A percentile compares a stretch with the other conserved stretches of the same genome.
phyloP scores from a whole-genome alignment of 2,329 filamentous ascomycete genomes.

The Colletotrichum sp. region DNA sequence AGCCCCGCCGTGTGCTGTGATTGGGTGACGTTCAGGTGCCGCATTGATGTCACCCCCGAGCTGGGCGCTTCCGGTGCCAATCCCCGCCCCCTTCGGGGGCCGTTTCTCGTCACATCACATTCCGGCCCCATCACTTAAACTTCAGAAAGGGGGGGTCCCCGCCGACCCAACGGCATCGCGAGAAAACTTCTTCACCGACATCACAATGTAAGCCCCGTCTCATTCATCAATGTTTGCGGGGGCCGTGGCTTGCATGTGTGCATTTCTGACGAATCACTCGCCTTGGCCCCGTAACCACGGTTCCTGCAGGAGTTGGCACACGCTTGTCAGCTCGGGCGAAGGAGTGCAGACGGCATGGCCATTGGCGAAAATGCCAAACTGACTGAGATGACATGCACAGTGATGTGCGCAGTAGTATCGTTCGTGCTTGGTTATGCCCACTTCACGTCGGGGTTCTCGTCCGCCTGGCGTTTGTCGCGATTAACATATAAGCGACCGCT shows the following conservation, averaged over 20 bases:
- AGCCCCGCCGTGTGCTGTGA: background rate
- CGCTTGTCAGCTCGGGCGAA: background rate
- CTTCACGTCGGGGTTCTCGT: background rate
- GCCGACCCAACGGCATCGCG: background rate
- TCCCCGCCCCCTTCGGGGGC: constrained; percentile 3
- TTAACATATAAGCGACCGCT: background rate
- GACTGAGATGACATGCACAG: background rate
- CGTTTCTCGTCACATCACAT: constrained; percentile 15
- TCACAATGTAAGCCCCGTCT: background rate
- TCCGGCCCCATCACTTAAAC: background rate
- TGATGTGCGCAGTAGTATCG: background rate
- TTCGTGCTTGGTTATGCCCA: background rate
- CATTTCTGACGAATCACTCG: background rate
- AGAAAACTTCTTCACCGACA: background rate
- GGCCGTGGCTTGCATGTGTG: background rate
- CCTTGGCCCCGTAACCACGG: background rate
- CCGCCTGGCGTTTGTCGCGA: background rate
- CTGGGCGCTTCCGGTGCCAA: constrained; percentile 21
- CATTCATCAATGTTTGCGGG: background rate
- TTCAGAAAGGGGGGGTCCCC: background rate
- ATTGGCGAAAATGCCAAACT: background rate
- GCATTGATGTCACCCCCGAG: background rate
- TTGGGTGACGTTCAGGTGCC: background rate
- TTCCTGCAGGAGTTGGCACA: background rate
- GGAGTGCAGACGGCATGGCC: background rate